Percentiles rank a stretch among this genome's conserved stretches.
phyloP scores from a whole-genome alignment of 2,329 filamentous ascomycete genomes.

The Podosphaera leucotricha region DNA sequence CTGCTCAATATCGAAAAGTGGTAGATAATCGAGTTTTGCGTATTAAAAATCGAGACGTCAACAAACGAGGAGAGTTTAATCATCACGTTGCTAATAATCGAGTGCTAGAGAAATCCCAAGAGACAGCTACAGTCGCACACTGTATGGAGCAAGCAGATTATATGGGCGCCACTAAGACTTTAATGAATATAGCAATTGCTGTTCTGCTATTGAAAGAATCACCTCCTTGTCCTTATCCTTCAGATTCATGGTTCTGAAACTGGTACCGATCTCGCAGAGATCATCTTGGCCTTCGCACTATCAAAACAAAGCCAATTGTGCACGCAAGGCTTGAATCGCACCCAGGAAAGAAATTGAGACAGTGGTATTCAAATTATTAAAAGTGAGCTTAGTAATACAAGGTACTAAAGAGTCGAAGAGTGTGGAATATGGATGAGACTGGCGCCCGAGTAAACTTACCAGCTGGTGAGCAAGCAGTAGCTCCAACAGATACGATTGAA shows the following conservation, averaged over 20 bases:
- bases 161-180: no score
- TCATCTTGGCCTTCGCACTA: background rate
- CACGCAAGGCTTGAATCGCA: background rate
- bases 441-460: background rate
- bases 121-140: no score
- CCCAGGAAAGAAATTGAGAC: background rate
- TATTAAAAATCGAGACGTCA: no score
- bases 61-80: no score
- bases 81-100: no score
- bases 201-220: no score
- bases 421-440: conserved; percentile 2
- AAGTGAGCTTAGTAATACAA: background rate
- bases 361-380: background rate
- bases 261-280: background rate
- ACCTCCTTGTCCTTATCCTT: background rate
- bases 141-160: no score
- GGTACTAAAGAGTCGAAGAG: background rate
- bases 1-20: no score
- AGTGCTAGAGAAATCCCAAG: no score
- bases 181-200: no score
- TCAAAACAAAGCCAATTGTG: conserved; percentile 1
- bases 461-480: background rate
- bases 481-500: background rate
- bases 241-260: background rate
- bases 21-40: no score